Evolutionary conservation across 78 protist genomes (phyloP).

Genomic region (Dictyostelium purpureum): DNA sequence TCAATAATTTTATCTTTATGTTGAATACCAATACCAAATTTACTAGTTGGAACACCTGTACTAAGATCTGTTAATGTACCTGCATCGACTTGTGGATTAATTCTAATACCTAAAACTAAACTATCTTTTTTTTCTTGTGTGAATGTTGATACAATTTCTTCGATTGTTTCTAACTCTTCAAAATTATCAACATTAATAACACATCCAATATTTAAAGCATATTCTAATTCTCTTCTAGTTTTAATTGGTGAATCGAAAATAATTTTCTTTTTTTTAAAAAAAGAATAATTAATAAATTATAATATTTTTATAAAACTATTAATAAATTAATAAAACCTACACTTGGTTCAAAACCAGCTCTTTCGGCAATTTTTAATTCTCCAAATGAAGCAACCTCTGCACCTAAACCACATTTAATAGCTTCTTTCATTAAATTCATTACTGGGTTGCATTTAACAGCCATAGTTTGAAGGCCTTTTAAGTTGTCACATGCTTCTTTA

Average conservation of each 20-base stretch:
- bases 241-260: slow-evolving; percentile 75
- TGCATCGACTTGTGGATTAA: slow-evolving; percentile 71
- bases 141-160: slow-evolving; percentile 15
- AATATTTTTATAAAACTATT: too few species aligned
- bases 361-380: slow-evolving; percentile 53
- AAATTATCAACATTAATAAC: slow-evolving; percentile 55
- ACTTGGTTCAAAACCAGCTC: slow-evolving; percentile 28
- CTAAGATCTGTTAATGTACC: slow-evolving; percentile 49
- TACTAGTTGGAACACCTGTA: slow-evolving; percentile 71
- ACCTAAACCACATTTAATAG: slow-evolving; percentile 43
- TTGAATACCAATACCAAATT: slow-evolving; percentile 78
- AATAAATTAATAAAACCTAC: background rate
- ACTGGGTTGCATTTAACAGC: slow-evolving; percentile 71
- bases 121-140: background rate
- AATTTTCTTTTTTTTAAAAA: slow-evolving; percentile 26
- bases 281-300: too few species aligned
- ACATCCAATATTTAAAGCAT: slow-evolving; percentile 64
- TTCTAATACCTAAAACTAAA: slow-evolving; percentile 22
- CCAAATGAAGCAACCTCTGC: slow-evolving; percentile 78
- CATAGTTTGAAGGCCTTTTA: slow-evolving; percentile 66
- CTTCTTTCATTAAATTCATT: slow-evolving; percentile 56
- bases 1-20: slow-evolving; percentile 3
- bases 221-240: slow-evolving; percentile 47
- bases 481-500: slow-evolving; percentile 19
- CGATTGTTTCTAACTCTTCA: slow-evolving; percentile 45